These are phyloP conservation scores for Fusarium incarnatum DNA, from an alignment of 2,329 filamentous ascomycete species.

Conservation along the genomic window DNA sequence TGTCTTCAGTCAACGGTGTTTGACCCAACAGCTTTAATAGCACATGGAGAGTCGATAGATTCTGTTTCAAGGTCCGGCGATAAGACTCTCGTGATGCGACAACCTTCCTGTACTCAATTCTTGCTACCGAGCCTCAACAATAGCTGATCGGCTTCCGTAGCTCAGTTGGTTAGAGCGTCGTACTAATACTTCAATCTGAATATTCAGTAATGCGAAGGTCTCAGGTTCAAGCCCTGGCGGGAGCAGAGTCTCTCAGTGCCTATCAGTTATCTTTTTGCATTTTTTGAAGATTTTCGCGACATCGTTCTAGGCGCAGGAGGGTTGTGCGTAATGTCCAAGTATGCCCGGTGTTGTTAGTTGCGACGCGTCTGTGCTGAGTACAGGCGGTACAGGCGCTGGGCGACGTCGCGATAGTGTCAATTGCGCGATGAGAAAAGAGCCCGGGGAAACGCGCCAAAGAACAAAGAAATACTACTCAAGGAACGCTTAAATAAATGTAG, in stretches of 20 bases:
- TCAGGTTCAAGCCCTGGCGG: conserved; percentile 5
- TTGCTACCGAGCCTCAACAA: rapidly evolving
- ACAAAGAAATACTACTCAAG: background rate
- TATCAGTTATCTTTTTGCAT: background rate
- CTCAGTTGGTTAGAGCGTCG: conserved; percentile 4
- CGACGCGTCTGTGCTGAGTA: background rate
- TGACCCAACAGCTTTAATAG: background rate
- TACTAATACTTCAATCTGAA: background rate
- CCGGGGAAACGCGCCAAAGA: background rate
- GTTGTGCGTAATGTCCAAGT: background rate
- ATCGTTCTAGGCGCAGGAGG: background rate
- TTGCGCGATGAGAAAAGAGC: background rate
- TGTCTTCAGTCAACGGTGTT: background rate
- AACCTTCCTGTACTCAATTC: rapidly evolving
- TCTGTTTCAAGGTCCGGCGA: background rate
- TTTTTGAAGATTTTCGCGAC: background rate
- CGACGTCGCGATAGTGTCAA: background rate
- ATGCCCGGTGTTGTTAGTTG: no score
- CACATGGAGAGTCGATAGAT: background rate
- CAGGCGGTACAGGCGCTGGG: background rate
- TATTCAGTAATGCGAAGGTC: background rate
- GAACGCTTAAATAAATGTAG: no score
- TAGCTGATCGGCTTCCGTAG: conserved; percentile 1
- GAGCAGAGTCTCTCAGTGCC: background rate
- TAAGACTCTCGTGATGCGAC: background rate